Conservation (phyloP, 108 stramenopile genomes). For the Cyclotella choctawhatcheeana region DNA sequence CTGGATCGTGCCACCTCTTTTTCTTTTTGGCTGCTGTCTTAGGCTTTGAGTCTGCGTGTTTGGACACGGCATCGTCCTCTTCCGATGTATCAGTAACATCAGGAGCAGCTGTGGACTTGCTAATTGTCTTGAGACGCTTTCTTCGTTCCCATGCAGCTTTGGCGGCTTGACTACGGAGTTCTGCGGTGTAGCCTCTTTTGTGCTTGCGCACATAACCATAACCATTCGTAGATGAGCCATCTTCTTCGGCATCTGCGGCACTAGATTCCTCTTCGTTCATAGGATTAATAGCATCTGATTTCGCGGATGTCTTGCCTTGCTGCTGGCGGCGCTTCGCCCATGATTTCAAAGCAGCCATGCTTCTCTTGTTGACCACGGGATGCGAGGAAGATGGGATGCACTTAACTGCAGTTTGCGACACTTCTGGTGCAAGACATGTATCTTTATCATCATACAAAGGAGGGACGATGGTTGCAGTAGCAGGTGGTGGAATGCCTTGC, state of each 20-base stretch:
- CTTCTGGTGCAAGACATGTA: background rate
- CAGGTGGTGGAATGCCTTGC: background rate
- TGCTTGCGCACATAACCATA: background rate
- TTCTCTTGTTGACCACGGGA: slow-evolving; percentile 2
- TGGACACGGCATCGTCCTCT: background rate
- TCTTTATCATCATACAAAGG: background rate
- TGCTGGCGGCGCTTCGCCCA: slow-evolving; percentile 28
- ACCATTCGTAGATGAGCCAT: background rate
- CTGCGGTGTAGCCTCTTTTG: slow-evolving; percentile 28
- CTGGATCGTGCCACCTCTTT: slow-evolving; percentile 6
- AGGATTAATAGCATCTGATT: slow-evolving; percentile 6
- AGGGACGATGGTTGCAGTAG: background rate
- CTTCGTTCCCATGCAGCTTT: slow-evolving; percentile 39
- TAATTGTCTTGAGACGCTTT: background rate
- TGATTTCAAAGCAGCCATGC: background rate
- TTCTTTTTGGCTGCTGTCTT: slow-evolving; percentile 10
- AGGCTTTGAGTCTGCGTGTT: background rate
- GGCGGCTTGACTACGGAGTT: slow-evolving; percentile 24
- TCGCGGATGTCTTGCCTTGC: slow-evolving; percentile 8
- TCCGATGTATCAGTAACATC: slow-evolving; percentile 6
- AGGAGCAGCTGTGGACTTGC: background rate
- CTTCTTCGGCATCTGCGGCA: background rate
- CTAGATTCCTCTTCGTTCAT: slow-evolving; percentile 9
- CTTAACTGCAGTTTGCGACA: too few relatives aligned
- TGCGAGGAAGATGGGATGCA: too few relatives aligned